Percentiles rank a stretch among this genome's conserved stretches.
Conservation (phyloP, 2,329 filamentous ascomycete genomes). For the Alternaria triticimaculans region DNA sequence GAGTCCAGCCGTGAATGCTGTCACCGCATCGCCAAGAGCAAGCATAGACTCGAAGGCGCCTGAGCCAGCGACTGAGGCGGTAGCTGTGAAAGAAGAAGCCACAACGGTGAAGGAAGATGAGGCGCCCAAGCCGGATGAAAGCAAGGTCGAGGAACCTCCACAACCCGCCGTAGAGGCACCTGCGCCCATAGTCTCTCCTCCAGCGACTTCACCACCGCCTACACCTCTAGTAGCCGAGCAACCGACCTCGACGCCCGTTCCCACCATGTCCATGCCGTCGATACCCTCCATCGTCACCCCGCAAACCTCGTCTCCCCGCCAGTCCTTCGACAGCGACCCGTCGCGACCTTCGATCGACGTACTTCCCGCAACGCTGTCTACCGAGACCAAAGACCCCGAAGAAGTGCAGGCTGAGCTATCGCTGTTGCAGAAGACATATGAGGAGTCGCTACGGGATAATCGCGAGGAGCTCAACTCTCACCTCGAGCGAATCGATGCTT, state of each 20-base stretch:
- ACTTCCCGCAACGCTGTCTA: conserved; percentile 44
- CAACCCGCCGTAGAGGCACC: conserved; percentile 38
- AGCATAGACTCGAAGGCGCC: conserved; percentile 54
- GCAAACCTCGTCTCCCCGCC: conserved; percentile 36
- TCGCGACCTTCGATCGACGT: conserved; percentile 42
- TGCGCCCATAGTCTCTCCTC: conserved; percentile 9
- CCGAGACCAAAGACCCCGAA: conserved; percentile 29
- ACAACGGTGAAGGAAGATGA: conserved; percentile 22
- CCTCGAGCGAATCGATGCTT: conserved; percentile 86
- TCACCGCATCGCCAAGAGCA: conserved; percentile 49
- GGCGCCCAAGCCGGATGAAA: conserved; percentile 18
- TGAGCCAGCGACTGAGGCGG: conserved; percentile 26
- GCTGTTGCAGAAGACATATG: conserved; percentile 58
- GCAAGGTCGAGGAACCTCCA: conserved; percentile 14
- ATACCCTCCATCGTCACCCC: conserved; percentile 44
- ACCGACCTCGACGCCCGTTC: conserved; percentile 29
- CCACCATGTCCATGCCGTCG: conserved; percentile 38
- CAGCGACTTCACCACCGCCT: conserved; percentile 19
- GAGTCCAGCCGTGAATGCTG: conserved; percentile 51
- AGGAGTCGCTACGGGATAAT: conserved; percentile 63
- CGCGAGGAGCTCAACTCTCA: conserved; percentile 85
- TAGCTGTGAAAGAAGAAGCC: conserved; percentile 5
- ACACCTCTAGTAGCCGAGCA: conserved; percentile 47
- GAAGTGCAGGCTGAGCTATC: conserved; percentile 54
- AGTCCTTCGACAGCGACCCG: conserved; percentile 41